Percentiles rank a stretch among this genome's conserved stretches.
Evolutionary conservation across 179 eudicot genomes (phyloP).

Genomic region (Amaranthus tricolor): DNA sequence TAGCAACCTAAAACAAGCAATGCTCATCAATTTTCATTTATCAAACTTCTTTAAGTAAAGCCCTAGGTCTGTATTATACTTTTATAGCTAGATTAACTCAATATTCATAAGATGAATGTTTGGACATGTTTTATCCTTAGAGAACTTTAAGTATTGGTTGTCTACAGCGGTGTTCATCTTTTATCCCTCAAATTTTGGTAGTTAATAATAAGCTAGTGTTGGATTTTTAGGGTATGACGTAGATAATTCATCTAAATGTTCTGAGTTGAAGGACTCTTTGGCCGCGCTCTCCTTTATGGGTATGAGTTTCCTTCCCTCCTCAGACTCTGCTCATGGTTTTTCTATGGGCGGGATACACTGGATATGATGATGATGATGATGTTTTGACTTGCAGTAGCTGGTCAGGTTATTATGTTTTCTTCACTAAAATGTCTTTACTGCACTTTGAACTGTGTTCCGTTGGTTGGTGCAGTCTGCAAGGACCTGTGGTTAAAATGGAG

Average conservation of each 20-base stretch:
- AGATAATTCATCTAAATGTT: not conserved
- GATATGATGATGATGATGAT: too few species aligned
- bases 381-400: not conserved
- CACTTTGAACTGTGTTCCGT: slow-evolving; percentile 15
- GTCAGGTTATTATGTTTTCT: slow-evolving; percentile 1
- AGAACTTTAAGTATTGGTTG: not conserved
- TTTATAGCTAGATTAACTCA: not conserved
- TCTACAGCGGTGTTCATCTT: not conserved
- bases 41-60: too few species aligned
- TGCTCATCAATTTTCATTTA: too few species aligned
- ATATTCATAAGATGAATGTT: not conserved
- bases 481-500: slow-evolving; percentile 55
- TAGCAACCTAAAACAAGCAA: too few species aligned
- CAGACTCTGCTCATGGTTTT: too few species aligned
- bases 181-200: not conserved
- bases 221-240: not conserved
- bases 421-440: not conserved
- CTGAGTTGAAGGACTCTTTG: too few species aligned
- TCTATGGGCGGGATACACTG: too few species aligned
- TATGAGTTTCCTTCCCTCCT: too few species aligned
- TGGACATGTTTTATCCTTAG: not conserved
- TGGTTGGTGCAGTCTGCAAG: slow-evolving; percentile 54
- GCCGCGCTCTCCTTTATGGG: too few species aligned
- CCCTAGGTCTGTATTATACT: too few species aligned
- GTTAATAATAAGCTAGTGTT: not conserved